phyloP scores from a whole-genome alignment of 2,329 filamentous ascomycete genomes.

The Calonectria crousiana region DNA sequence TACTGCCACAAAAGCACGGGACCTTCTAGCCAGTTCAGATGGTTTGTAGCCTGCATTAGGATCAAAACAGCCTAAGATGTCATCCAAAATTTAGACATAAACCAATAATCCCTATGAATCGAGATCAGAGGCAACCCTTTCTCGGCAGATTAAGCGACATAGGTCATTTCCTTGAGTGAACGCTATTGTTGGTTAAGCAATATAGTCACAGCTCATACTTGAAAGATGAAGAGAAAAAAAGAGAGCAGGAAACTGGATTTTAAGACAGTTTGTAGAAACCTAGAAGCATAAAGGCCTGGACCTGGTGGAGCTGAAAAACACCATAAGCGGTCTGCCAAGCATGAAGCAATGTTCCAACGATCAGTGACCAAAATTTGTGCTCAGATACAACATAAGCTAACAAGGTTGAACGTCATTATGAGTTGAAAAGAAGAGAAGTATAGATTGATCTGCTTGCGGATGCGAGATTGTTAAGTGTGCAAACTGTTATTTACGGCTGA shows the following conservation, averaged over 20 bases:
- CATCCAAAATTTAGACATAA: not conserved
- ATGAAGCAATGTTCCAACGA: not conserved
- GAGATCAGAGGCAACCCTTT: not conserved
- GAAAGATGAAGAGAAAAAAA: not conserved
- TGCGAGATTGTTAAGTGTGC: no score
- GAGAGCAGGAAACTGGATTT: not conserved
- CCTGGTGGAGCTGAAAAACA: not conserved
- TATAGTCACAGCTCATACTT: not conserved
- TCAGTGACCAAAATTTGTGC: no score
- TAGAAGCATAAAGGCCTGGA: not conserved
- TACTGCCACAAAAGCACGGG: not conserved
- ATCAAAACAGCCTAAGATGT: not conserved
- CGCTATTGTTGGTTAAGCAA: not conserved
- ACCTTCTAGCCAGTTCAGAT: not conserved
- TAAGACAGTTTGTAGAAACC: not conserved
- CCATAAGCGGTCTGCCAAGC: no score
- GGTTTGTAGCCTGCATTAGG: not conserved
- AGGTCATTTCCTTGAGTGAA: not conserved
- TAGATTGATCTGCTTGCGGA: not conserved
- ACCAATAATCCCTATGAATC: not conserved
- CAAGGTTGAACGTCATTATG: not conserved
- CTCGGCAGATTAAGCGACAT: not conserved
- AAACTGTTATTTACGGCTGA: not conserved
- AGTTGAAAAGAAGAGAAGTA: not conserved
- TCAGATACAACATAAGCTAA: no score